Base-by-base conservation (phyloP, 306 rosid species). In the Calophaca sinica region DNA sequence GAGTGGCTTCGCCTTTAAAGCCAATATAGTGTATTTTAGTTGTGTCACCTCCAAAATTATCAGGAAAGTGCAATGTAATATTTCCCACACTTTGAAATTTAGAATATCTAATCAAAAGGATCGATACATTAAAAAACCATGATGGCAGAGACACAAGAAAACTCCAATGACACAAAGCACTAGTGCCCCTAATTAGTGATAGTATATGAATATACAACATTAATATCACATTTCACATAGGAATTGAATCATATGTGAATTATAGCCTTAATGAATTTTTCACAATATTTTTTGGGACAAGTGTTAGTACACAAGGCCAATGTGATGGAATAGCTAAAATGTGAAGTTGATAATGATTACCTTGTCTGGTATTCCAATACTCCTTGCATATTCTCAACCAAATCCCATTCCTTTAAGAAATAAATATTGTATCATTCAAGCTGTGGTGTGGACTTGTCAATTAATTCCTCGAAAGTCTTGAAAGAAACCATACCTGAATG, bases 1-100 rank as follows among this genome's bases (percentile, higher is more conserved):
- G 96, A 20, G 96, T 94, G 54, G 99, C 97, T 86, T 94, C 96
- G 20, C 99, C 99, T 83, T 94, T 94, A 61, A 94, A 88, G 83
- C 99, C 99, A 83, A 94, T 92, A 62, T 94, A 94, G 82, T 87
- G 88, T 81, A 94, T 92, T 78, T 87, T 83, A 75, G 93, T 85
- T 15, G 85, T 76, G 87, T 94, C 97, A 7, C 89, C 96, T 15
- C 99, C 97, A 79, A 90, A 94, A 80, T 81, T 92, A 20, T 85
- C 92, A 38, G 99, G 96, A 79, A 94, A 94, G 85, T 94, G 97
- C 88, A 94, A 81, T 4, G 99, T 94, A 79, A 94, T 92, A 75
- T 83, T 94, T 76, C 72, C 97, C 82, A 92, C 96, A 7, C 96
- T 84, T 87, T 94, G 97, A 80, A 94, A 94, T 86, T 92, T 94